A percentile compares a stretch with the other conserved stretches of the same genome.
These are phyloP conservation scores for Trichoderma polysporum DNA, from an alignment of 2,329 filamentous ascomycete species.

Conservation along the genomic window DNA sequence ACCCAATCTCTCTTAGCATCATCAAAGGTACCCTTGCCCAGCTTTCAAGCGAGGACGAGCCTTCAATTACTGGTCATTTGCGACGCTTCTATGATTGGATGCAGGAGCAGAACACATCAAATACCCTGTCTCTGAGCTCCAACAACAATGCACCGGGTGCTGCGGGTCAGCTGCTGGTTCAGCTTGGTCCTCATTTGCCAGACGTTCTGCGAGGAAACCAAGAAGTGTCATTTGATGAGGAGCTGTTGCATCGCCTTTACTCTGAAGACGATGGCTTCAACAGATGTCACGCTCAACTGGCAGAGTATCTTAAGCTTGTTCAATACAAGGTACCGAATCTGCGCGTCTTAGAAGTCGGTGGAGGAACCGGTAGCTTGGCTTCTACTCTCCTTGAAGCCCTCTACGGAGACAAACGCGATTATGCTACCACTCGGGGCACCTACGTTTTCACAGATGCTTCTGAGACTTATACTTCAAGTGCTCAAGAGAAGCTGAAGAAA, in stretches of 20 bases:
- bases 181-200: background rate
- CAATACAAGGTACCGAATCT: conserved; percentile 37
- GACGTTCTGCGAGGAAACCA: conserved; percentile 4
- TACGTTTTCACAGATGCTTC: conserved; percentile 43
- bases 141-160: background rate
- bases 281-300: conserved; percentile 17
- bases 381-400: conserved; percentile 27
- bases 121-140: background rate
- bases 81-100: conserved; percentile 11
- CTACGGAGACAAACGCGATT: conserved; percentile 21
- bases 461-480: conserved; percentile 27
- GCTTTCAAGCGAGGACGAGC: background rate
- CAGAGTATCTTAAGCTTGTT: conserved; percentile 20
- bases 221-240: background rate
- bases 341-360: conserved; percentile 41
- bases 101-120: background rate
- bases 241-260: background rate
- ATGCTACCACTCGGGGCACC: conserved; percentile 24
- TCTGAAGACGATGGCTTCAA: conserved; percentile 16
- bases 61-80: background rate
- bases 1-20: conserved; percentile 4
- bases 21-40: conserved; percentile 14
- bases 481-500: conserved; percentile 21
- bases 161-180: conserved; percentile 1
- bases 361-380: conserved; percentile 37